Evolutionary conservation across 768 basidiomycete species (phyloP).

Genomic region (Agaricus blazei): DNA sequence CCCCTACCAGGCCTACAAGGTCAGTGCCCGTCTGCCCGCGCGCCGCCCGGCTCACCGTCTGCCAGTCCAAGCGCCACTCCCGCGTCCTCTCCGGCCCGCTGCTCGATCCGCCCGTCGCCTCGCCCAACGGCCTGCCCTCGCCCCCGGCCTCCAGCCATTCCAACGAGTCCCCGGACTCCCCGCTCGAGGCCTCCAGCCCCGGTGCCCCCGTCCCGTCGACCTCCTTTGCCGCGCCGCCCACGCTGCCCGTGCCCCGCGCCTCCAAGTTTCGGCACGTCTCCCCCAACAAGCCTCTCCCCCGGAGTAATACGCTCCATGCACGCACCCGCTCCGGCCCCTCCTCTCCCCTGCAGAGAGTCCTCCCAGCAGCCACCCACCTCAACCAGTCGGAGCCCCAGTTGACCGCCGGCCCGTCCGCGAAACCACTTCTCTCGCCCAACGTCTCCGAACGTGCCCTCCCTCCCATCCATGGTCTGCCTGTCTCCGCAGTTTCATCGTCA

Average conservation of each 20-base stretch:
- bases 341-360: conserved; percentile 10
- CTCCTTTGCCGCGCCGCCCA: not conserved
- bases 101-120: conserved; percentile 15
- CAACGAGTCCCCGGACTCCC: conserved; percentile 4
- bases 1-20: conserved; percentile 51
- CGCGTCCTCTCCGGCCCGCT: conserved; percentile 26
- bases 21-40: conserved; percentile 17
- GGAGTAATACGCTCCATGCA: conserved; percentile 17
- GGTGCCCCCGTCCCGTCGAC: conserved; percentile 6
- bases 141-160: conserved; percentile 20
- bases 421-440: conserved; percentile 1
- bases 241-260: conserved; percentile 31
- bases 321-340: conserved; percentile 23
- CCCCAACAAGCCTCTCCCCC: conserved; percentile 30
- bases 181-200: not conserved
- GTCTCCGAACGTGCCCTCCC: conserved; percentile 4
- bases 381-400: conserved; percentile 7
- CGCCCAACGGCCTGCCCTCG: conserved; percentile 22
- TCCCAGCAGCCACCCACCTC: not conserved
- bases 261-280: conserved; percentile 35
- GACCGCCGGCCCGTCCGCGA: not conserved
- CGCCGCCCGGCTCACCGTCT: conserved; percentile 7
- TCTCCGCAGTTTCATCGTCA: not conserved
- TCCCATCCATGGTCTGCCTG: conserved; percentile 1
- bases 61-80: conserved; percentile 45